Conservation (phyloP, 768 basidiomycete species). For the Macrolepiota fuliginosa region DNA sequence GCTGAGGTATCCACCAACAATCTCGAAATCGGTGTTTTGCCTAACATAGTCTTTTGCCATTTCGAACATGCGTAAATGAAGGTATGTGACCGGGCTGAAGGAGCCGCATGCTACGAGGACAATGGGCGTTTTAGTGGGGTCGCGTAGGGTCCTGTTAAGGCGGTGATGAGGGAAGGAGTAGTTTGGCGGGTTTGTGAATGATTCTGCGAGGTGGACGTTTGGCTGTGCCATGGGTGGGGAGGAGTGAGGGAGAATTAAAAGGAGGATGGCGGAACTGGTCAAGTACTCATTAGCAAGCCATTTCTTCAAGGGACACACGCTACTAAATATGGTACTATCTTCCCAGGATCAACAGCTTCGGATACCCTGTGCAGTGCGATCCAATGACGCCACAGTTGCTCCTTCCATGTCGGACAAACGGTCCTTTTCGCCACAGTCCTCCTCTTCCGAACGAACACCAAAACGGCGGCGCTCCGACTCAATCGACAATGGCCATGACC, state of each 20-base stretch:
- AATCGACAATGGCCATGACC: constrained; percentile 1
- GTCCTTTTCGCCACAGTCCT: not conserved
- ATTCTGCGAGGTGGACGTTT: constrained; percentile 29
- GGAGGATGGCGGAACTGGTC: constrained; percentile 6
- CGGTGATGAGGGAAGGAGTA: constrained; percentile 71
- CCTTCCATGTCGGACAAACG: constrained; percentile 8
- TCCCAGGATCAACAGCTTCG: constrained; percentile 26
- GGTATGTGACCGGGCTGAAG: constrained; percentile 97
- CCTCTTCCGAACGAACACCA: not conserved
- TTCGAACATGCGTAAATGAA: constrained; percentile 98
- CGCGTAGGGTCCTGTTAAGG: constrained; percentile 52
- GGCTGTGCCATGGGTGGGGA: constrained; percentile 24
- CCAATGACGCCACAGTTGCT: not conserved
- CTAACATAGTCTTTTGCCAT: constrained; percentile 98
- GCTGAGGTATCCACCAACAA: constrained; percentile 94
- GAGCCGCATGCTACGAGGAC: constrained; percentile 97
- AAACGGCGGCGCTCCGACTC: constrained; percentile 14
- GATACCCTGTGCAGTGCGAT: not conserved
- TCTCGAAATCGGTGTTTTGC: constrained; percentile 89
- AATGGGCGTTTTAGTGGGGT: constrained; percentile 75
- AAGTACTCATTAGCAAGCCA: constrained; percentile 12
- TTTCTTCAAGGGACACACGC: constrained; percentile 6
- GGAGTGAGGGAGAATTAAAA: constrained; percentile 16
- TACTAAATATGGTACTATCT: constrained; percentile 20
- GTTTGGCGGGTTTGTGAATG: constrained; percentile 63